Evolutionary conservation across 2,329 filamentous ascomycete species (phyloP).

Genomic region (Elsinoe necatrix): DNA sequence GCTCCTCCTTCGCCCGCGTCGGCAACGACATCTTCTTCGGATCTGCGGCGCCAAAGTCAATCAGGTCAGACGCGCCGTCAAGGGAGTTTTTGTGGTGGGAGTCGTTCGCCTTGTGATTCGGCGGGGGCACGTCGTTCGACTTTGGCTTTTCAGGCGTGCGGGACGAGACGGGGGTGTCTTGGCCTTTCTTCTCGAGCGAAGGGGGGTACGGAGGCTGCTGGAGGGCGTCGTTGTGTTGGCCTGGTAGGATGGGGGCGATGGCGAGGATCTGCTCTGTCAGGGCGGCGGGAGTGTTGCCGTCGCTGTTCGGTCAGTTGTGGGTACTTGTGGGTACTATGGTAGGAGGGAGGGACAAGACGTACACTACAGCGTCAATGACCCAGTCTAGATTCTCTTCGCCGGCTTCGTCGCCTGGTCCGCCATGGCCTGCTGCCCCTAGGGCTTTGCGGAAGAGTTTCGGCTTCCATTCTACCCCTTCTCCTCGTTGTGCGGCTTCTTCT

Average conservation of each 20-base stretch:
- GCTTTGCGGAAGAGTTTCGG: constrained; percentile 77
- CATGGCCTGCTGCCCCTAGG: constrained; percentile 57
- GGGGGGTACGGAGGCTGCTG: constrained; percentile 29
- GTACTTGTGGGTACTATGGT: constrained; percentile 7
- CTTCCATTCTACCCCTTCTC: constrained; percentile 76
- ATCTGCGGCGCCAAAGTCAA: constrained; percentile 13
- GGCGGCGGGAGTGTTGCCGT: constrained; percentile 58
- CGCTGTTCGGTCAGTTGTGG: constrained; percentile 36
- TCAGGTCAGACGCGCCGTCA: constrained; percentile 4
- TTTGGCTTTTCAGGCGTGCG: constrained; percentile 17
- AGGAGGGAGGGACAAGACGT: constrained; percentile 27
- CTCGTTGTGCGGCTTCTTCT: constrained; percentile 73
- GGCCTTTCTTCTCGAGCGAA: constrained; percentile 5
- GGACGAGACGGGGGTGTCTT: neutral
- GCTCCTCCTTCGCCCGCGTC: constrained; percentile 18
- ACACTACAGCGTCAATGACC: constrained; percentile 87
- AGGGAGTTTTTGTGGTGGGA: constrained; percentile 1
- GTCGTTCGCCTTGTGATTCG: constrained; percentile 1
- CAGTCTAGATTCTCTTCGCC: constrained; percentile 87
- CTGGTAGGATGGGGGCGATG: constrained; percentile 75
- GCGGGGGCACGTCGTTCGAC: neutral
- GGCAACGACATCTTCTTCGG: constrained; percentile 13
- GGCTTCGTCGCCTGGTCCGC: constrained; percentile 50
- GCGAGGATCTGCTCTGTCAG: constrained; percentile 68
- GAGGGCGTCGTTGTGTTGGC: constrained; percentile 59